A percentile compares a stretch with the other conserved stretches of the same genome.
These are phyloP conservation scores for Stevia rebaudiana DNA, from an alignment of 140 eudicot genomes.

Conservation along the genomic window DNA sequence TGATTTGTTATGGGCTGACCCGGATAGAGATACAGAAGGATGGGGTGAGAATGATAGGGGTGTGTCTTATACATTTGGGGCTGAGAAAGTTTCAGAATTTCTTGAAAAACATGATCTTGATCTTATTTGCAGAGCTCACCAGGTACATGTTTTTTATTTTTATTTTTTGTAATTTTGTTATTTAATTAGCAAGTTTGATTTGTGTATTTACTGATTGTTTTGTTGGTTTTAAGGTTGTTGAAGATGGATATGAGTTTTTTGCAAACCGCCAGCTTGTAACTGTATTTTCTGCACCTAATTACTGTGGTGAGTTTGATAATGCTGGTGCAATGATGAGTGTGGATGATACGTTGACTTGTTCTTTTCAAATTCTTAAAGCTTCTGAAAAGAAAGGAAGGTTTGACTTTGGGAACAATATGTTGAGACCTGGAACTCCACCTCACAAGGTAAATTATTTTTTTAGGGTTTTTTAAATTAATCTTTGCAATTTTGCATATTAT, in stretches of 20 bases:
- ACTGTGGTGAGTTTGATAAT: slow-evolving; percentile 62
- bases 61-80: slow-evolving; percentile 55
- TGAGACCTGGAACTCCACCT: slow-evolving; percentile 74
- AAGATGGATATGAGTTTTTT: slow-evolving; percentile 67
- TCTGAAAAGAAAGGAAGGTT: slow-evolving; percentile 58
- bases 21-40: slow-evolving; percentile 51
- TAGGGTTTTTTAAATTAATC: background rate
- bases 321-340: slow-evolving; percentile 68
- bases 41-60: slow-evolving; percentile 78
- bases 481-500: background rate
- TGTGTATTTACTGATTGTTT: background rate
- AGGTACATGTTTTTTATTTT: slow-evolving; percentile 26
- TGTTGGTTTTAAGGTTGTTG: slow-evolving; percentile 47
- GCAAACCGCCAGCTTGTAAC: slow-evolving; percentile 60
- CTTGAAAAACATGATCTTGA: slow-evolving; percentile 64
- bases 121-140: slow-evolving; percentile 64
- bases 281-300: slow-evolving; percentile 61
- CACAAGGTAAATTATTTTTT: slow-evolving; percentile 38
- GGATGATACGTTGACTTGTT: slow-evolving; percentile 54
- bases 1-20: slow-evolving; percentile 60
- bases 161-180: background rate
- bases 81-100: slow-evolving; percentile 50
- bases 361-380: slow-evolving; percentile 62
- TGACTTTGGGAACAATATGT: slow-evolving; percentile 52
- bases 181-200: background rate